A percentile compares a stretch with the other conserved stretches of the same genome.
phyloP scores from a whole-genome alignment of 805 yeast species.

The Yamadazyma olivae region DNA sequence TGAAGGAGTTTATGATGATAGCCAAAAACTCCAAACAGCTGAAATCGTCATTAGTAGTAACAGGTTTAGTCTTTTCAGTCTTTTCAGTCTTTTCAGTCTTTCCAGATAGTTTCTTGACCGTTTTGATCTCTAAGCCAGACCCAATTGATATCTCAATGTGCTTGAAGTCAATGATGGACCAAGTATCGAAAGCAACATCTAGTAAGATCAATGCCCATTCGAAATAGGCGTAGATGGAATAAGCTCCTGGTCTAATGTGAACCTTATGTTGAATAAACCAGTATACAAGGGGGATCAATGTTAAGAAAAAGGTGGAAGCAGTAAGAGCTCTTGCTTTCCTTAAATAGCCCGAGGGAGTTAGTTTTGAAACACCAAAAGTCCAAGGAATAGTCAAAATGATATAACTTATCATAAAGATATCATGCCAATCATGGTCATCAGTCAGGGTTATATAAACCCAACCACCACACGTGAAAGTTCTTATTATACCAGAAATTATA shows the following conservation, averaged over 20 bases:
- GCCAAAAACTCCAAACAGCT: slow-evolving; percentile 35
- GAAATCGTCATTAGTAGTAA: slow-evolving; percentile 24
- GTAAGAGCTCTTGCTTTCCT: slow-evolving; percentile 54
- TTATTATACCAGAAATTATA: slow-evolving; percentile 65
- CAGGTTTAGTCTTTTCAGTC: slow-evolving; percentile 2
- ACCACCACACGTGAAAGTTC: slow-evolving; percentile 96
- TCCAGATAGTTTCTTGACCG: slow-evolving; percentile 3
- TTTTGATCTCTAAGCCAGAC: not conserved
- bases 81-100: slow-evolving; percentile 1
- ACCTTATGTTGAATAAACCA: slow-evolving; percentile 93
- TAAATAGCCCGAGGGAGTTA: slow-evolving; percentile 46
- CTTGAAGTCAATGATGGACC: slow-evolving; percentile 68
- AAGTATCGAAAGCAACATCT: slow-evolving; percentile 83
- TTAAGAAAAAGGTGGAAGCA: slow-evolving; percentile 61
- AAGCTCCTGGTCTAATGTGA: slow-evolving; percentile 85
- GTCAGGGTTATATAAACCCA: slow-evolving; percentile 98
- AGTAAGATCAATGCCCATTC: slow-evolving; percentile 89
- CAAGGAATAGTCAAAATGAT: slow-evolving; percentile 89
- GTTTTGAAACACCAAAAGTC: slow-evolving; percentile 60
- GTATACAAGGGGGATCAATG: slow-evolving; percentile 77
- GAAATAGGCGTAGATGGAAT: slow-evolving; percentile 88
- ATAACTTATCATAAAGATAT: slow-evolving; percentile 90
- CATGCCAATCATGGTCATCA: slow-evolving; percentile 96
- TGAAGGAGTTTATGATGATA: slow-evolving; percentile 60
- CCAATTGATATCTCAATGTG: slow-evolving; percentile 50